Evolutionary conservation across 371 early-diverging fungal species (phyloP).

Genomic region (Mortierella sp.): DNA sequence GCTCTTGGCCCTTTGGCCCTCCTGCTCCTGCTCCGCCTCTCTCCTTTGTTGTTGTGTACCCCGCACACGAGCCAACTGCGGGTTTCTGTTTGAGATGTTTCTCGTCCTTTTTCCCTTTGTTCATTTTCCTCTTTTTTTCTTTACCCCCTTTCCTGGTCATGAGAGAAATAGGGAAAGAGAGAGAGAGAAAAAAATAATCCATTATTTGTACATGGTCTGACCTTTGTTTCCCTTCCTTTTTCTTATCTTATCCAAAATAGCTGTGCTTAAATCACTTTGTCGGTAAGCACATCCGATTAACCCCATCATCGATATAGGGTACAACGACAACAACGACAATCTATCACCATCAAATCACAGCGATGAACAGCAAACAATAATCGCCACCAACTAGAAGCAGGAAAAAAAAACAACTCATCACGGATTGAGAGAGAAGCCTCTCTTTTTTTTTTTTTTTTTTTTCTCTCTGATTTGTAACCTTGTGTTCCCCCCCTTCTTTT

Average conservation of each 20-base stretch:
- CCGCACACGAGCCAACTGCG: too few relatives aligned
- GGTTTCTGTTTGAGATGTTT: too few relatives aligned
- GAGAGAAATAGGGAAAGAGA: too few relatives aligned
- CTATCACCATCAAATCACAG: too few relatives aligned
- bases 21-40: too few relatives aligned
- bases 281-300: constrained; percentile 25
- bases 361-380: constrained; percentile 5
- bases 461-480: neutral
- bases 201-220: too few relatives aligned
- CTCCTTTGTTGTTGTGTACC: too few relatives aligned
- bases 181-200: too few relatives aligned
- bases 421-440: too few relatives aligned
- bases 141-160: neutral
- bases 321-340: neutral
- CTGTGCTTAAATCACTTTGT: constrained; percentile 54
- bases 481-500: too few relatives aligned
- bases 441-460: constrained; percentile 3
- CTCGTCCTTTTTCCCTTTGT: neutral
- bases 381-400: neutral
- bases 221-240: too few relatives aligned
- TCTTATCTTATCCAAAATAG: constrained; percentile 11
- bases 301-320: neutral
- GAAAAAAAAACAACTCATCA: neutral
- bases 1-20: too few relatives aligned
- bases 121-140: neutral